Conservation (phyloP, 148 eudicot species). For the Tetragonia tetragonoides region DNA sequence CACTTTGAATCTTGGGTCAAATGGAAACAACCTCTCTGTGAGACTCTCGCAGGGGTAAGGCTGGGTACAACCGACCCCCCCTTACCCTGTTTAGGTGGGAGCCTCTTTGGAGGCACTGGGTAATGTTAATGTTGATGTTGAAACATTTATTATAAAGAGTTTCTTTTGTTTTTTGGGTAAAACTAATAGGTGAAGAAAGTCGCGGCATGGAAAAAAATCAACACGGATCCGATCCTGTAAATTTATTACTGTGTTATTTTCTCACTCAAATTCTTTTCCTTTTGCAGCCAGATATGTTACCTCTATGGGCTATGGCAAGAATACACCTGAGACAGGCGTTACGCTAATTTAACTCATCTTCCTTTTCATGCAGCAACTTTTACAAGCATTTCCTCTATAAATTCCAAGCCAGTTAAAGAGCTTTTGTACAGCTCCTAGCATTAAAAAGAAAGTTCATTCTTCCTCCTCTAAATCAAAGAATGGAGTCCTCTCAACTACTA, state of each 20-base stretch:
- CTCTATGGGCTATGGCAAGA: neutral
- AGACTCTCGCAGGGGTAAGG: no score
- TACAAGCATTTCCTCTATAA: slow-evolving; percentile 4
- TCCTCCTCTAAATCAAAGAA: neutral
- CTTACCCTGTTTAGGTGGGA: no score
- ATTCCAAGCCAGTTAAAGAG: neutral
- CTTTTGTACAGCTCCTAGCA: neutral
- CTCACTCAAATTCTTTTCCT: slow-evolving; percentile 6
- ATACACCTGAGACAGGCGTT: slow-evolving; percentile 7
- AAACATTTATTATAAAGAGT: no score
- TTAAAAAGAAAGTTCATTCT: neutral
- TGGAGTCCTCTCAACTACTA: slow-evolving; percentile 13
- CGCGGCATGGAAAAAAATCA: neutral
- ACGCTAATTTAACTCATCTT: slow-evolving; percentile 6
- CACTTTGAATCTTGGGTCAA: no score
- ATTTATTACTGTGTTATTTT: neutral
- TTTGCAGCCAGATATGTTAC: slow-evolving; percentile 9
- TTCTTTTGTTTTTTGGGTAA: no score
- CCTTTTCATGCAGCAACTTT: slow-evolving; percentile 1
- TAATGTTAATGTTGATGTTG: no score
- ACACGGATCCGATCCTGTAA: neutral
- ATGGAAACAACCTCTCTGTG: no score
- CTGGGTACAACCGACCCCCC: no score
- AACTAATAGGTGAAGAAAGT: no score
- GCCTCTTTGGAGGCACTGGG: no score